Evolutionary conservation across 768 basidiomycete genomes (phyloP), one percentile per base, ranked within the genome.

Genomic region (Hygrophoropsis aurantiaca): DNA sequence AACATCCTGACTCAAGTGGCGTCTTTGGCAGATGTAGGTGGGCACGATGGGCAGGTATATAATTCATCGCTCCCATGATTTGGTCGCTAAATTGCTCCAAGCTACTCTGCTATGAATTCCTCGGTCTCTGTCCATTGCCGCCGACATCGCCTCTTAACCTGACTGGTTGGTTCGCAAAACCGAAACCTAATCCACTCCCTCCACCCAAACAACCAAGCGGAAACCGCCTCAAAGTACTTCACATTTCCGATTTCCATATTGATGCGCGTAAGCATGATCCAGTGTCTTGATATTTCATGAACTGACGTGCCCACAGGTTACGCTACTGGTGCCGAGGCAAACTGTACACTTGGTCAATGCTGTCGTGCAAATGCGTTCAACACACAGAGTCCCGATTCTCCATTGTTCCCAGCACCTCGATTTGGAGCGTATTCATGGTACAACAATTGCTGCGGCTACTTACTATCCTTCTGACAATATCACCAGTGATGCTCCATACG

Each of bases 231-330:
- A 88, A 86, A 59, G 81, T 89, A 0, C 64, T 90, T 47, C 88
- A 90, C 59, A 46, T 90, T n/a, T 87, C 85, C 1, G 87, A 90
- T 57, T 72, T 87, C 47, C 88, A 89, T 60, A 65, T 90, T 42
- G 87, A 90, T 61, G 82, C 87, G 32, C 76, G 86, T 84, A 54
- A 40, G 75, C 56, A 13, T 26, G 24, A 43, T 11, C 26, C 30
- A 36, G 38, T 40, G 23, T 16, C 36, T 35, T 11, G 43, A 41
- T 27, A 23, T 39, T 11, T 43, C 10, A 39, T 42, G 11, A 42
- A 27, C 33, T 51, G 10, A 10, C 10, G 15, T n/a, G n/a, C 37
- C 16, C 40, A 4, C 51, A 87, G 85, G 87, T 19, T 88, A 79
- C 56, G 73, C 82, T 20, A 87, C 78, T 19, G 81, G 83, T 18